These are phyloP conservation scores for Viridothelium virens DNA, from an alignment of 495 filamentous ascomycete species.

Conservation along the genomic window DNA sequence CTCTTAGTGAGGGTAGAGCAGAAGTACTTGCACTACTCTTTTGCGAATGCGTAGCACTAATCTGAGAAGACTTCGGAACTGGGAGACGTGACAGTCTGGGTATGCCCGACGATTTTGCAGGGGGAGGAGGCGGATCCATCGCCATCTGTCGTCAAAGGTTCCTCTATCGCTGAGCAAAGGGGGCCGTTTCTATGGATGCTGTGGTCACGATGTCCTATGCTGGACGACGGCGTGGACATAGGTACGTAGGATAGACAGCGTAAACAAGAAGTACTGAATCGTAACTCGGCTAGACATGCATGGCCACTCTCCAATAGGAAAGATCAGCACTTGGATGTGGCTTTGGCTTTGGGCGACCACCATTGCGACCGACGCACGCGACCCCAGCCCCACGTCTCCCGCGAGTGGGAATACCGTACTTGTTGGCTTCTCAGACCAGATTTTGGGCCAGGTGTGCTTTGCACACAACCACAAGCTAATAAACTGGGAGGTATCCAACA, in stretches of 20 bases:
- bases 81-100: constrained; percentile 33
- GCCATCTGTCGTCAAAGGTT: background rate
- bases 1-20: background rate
- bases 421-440: background rate
- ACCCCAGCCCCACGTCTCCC: background rate
- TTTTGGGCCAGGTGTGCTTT: background rate
- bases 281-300: background rate
- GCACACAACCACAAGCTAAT: too few relatives aligned
- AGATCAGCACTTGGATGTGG: constrained; percentile 1
- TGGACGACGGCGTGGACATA: too few relatives aligned
- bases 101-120: constrained; percentile 28
- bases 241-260: too few relatives aligned
- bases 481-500: background rate
- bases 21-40: constrained; percentile 8
- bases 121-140: constrained; percentile 29
- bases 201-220: too few relatives aligned
- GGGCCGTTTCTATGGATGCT: too few relatives aligned
- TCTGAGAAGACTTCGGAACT: constrained; percentile 22
- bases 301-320: background rate
- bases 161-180: background rate
- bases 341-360: background rate
- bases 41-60: constrained; percentile 14
- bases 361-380: background rate
- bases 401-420: background rate
- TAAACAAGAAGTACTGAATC: background rate